Evolutionary conservation across 257 asterid genomes (phyloP), one percentile per base, ranked within the genome.

Genomic region (Solanum medicagineum): DNA sequence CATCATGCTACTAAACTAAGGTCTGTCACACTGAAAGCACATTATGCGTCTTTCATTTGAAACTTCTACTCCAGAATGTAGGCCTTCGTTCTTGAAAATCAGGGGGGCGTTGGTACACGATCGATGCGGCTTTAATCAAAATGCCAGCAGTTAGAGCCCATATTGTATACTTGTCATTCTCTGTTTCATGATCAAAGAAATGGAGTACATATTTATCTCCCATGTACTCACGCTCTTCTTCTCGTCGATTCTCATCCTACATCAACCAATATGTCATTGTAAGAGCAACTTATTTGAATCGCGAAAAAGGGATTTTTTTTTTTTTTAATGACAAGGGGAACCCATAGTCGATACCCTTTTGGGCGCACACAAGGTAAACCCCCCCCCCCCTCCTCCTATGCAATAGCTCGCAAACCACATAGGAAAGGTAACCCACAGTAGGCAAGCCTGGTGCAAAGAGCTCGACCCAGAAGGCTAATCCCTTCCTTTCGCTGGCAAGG

Each of bases 81-180:
- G 99, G 98, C 86, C 87, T 84, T 26, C 87, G 90, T 86, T 92
- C 95, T 60, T 91, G 90, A 87, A 93, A 94, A 20, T 84, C 91
- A 26, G 98, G 97, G 14, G 86, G 80, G 1, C 89, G 86, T 81
- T 92, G 90, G 87, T 92, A 95, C 24, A 92, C 95, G 60, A 92
- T 32, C 63, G 95, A 92, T 65, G 98, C 98, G 65, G 88, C 83
- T 84, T 88, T 84, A 66, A 95, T 94, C 49, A 95, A 88, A 86
- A 95, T 90, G 47, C 91, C 98, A 87, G 99, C 98, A 71, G 99
- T 93, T 24, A 94, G 81, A 85, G 97, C 99, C 98, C 97, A 94
- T 82, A 95, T 92, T 4, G 92, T 90, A 49, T 91, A 92, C 9
- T 81, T 88, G 54, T 86, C 86, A 42, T 89, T 85, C 66, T 83